These are phyloP conservation scores for Colletotrichum sp. DNA, from an alignment of 2,329 filamentous ascomycete genomes.

Conservation along the genomic window DNA sequence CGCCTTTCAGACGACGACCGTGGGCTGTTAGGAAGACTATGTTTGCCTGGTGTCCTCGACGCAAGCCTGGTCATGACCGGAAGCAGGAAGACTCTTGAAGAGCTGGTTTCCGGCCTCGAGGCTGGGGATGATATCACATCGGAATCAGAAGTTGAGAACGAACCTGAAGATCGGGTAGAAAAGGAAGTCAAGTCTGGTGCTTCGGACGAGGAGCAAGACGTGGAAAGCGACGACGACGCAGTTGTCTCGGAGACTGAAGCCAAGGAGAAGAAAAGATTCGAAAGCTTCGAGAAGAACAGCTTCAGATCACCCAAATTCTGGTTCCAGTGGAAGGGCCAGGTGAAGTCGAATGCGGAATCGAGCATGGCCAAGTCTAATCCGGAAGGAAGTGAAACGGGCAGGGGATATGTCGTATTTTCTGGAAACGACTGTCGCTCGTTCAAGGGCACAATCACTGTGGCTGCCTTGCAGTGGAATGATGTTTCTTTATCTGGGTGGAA, in stretches of 20 bases:
- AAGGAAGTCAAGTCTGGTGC: not conserved
- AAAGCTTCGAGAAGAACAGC: slow-evolving; percentile 13
- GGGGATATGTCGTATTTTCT: slow-evolving; percentile 11
- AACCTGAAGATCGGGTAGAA: not conserved
- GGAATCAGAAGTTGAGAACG: not conserved
- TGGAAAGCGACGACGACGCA: not conserved
- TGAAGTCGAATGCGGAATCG: rapidly evolving
- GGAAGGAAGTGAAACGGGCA: not conserved
- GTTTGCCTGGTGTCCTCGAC: not conserved
- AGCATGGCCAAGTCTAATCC: not conserved
- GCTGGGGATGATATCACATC: not conserved
- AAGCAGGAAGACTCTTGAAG: not conserved
- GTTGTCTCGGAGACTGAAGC: not conserved
- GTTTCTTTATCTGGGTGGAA: slow-evolving; percentile 11
- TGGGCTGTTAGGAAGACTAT: not conserved
- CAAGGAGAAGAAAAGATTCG: not conserved
- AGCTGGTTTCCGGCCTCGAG: not conserved
- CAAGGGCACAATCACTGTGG: slow-evolving; percentile 3
- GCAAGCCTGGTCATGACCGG: not conserved
- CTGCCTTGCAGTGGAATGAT: not conserved
- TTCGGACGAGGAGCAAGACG: not conserved
- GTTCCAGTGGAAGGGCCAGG: slow-evolving; percentile 9
- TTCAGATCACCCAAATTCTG: slow-evolving; percentile 15
- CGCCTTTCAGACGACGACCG: slow-evolving; percentile 5
- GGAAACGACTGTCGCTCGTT: slow-evolving; percentile 9